A percentile compares a stretch with the other conserved stretches of the same genome.
Evolutionary conservation across 768 basidiomycete species (phyloP).

Genomic region (Mycena latifolia): DNA sequence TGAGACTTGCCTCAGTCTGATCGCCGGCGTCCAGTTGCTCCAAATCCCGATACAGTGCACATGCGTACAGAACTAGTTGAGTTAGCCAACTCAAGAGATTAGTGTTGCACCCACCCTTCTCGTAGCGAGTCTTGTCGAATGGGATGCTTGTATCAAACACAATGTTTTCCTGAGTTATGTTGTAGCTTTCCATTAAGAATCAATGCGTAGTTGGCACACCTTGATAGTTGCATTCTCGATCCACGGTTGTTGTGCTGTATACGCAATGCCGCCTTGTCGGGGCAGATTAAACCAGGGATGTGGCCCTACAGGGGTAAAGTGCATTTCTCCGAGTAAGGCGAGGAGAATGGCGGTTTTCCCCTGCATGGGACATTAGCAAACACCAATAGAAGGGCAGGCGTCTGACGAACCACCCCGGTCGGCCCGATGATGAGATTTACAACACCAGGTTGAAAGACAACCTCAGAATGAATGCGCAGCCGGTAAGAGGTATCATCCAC

Average conservation of each 20-base stretch:
- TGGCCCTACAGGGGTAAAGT: constrained; percentile 52
- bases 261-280: constrained; percentile 66
- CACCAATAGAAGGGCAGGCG: neutral
- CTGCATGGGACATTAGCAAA: constrained; percentile 2
- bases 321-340: constrained; percentile 64
- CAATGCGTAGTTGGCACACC: no score
- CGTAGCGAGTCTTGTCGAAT: constrained; percentile 57
- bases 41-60: constrained; percentile 58
- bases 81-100: neutral
- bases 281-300: constrained; percentile 67
- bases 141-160: constrained; percentile 51
- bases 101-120: constrained; percentile 42
- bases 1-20: constrained; percentile 48
- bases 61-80: constrained; percentile 50
- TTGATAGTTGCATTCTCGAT: constrained; percentile 69
- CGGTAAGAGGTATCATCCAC: constrained; percentile 42
- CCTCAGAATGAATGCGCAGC: constrained; percentile 53
- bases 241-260: constrained; percentile 76
- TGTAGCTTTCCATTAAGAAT: no score
- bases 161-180: constrained; percentile 64
- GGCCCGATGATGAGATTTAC: constrained; percentile 60
- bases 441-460: constrained; percentile 55
- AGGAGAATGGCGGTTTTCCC: constrained; percentile 64
- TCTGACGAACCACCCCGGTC: constrained; percentile 45
- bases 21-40: constrained; percentile 62